Conservation (phyloP, 192 early-diverging fungal species). For the Allomyces macrogynus region DNA sequence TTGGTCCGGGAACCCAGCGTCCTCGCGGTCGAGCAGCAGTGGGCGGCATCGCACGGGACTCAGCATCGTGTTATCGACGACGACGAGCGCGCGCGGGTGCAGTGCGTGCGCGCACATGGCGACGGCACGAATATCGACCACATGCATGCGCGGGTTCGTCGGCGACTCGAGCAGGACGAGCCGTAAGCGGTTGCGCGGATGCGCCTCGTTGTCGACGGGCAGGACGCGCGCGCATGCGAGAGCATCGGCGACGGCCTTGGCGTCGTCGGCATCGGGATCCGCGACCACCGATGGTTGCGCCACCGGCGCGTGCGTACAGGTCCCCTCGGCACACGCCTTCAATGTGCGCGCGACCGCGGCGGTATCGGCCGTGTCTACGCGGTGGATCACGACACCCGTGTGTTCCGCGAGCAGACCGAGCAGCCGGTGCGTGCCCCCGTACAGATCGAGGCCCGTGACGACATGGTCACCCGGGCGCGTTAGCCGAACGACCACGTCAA, state of each 20-base stretch:
- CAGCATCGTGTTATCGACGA: constrained; percentile 99
- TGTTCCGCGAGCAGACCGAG: constrained; percentile 62
- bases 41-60: constrained; percentile 80
- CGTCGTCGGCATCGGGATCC: no score
- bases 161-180: constrained; percentile 86
- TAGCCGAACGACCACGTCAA: constrained; percentile 78
- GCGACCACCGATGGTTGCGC: no score
- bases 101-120: constrained; percentile 42
- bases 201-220: no score
- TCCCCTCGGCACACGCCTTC: no score
- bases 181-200: constrained; percentile 4
- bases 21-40: constrained; percentile 29
- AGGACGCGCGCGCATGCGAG: no score
- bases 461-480: constrained; percentile 75
- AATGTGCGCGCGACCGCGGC: constrained; percentile 30
- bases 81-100: constrained; percentile 61
- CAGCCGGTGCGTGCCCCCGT: constrained; percentile 90
- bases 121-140: constrained; percentile 71
- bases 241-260: no score
- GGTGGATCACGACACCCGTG: constrained; percentile 63
- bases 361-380: constrained; percentile 69
- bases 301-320: no score
- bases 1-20: no score
- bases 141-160: constrained; percentile 90
- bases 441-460: constrained; percentile 87